Evolutionary conservation across 208 protist genomes (phyloP).

Genomic region (Trypanosoma melophagium): DNA sequence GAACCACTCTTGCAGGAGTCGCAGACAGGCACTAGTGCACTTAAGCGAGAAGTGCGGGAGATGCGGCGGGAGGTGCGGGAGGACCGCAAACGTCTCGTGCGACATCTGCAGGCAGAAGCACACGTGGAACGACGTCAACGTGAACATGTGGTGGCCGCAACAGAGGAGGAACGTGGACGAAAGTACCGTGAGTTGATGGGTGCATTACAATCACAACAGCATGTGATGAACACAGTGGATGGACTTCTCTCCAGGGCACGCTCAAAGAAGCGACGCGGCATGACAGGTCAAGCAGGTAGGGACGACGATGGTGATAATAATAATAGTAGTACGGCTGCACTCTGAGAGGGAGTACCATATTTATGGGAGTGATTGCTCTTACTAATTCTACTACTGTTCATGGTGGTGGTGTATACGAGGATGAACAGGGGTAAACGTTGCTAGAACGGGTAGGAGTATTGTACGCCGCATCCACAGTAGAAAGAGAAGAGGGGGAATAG

Average conservation of each 20-base stretch:
- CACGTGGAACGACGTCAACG: slow-evolving; percentile 69
- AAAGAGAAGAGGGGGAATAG: too few species aligned
- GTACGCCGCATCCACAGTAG: too few species aligned
- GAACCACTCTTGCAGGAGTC: slow-evolving; percentile 73
- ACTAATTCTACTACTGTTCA: too few species aligned
- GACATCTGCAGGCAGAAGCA: slow-evolving; percentile 77
- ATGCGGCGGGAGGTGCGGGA: slow-evolving; percentile 79
- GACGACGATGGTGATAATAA: slow-evolving; percentile 21
- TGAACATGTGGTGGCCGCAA: slow-evolving; percentile 46
- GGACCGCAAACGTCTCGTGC: slow-evolving; percentile 83
- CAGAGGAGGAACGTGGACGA: slow-evolving; percentile 51
- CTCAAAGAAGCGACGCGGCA: slow-evolving; percentile 54
- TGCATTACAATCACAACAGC: slow-evolving; percentile 84
- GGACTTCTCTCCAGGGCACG: slow-evolving; percentile 64
- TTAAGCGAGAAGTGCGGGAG: slow-evolving; percentile 65
- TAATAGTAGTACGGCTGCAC: slow-evolving; percentile 3
- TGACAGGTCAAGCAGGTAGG: slow-evolving; percentile 37
- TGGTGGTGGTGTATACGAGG: too few species aligned
- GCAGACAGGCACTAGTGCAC: slow-evolving; percentile 36
- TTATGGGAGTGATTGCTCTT: neutral
- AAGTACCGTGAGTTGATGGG: slow-evolving; percentile 70
- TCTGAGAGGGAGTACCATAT: neutral
- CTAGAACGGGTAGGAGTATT: too few species aligned
- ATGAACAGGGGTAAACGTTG: neutral
- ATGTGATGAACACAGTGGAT: slow-evolving; percentile 87